Percentiles rank a stretch among this genome's conserved stretches.
Conservation (phyloP, 139 green algal genomes). For the Bryopsis sp. region DNA sequence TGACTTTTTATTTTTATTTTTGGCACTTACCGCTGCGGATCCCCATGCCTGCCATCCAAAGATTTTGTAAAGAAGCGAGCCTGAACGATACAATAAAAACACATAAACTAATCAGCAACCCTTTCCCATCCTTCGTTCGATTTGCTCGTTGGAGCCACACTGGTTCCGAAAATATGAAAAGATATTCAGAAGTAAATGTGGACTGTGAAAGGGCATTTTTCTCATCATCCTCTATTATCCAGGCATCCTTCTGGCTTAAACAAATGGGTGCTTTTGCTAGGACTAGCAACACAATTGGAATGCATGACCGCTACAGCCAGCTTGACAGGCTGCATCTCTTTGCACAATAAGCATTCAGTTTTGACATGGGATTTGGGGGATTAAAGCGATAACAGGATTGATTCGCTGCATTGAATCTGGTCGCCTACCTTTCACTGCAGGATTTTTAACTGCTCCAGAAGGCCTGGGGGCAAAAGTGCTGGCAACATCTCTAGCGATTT, state of each 20-base stretch:
- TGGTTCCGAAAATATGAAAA: background rate
- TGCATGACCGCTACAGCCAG: background rate
- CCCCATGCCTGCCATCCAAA: constrained; percentile 9
- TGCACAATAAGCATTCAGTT: too few relatives aligned
- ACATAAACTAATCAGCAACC: background rate
- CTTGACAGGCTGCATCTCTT: too few relatives aligned
- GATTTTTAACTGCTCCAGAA: constrained; percentile 15
- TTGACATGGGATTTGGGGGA: too few relatives aligned
- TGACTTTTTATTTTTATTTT: constrained; percentile 1
- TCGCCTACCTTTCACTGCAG: constrained; percentile 1
- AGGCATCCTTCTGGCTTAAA: background rate
- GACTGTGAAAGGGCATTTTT: background rate
- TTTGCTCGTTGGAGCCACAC: background rate
- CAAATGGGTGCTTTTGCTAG: background rate
- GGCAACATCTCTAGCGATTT: background rate
- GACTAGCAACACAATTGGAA: background rate
- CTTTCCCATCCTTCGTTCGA: background rate
- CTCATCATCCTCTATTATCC: background rate
- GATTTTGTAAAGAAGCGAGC: background rate
- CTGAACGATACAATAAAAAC: constrained; percentile 5
- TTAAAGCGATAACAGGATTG: too few relatives aligned
- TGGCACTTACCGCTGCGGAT: background rate
- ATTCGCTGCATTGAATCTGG: too few relatives aligned
- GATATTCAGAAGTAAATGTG: background rate
- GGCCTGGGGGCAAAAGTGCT: constrained; percentile 13